phyloP scores from a whole-genome alignment of 139 green algal species.

The Picochlorum sp. region DNA sequence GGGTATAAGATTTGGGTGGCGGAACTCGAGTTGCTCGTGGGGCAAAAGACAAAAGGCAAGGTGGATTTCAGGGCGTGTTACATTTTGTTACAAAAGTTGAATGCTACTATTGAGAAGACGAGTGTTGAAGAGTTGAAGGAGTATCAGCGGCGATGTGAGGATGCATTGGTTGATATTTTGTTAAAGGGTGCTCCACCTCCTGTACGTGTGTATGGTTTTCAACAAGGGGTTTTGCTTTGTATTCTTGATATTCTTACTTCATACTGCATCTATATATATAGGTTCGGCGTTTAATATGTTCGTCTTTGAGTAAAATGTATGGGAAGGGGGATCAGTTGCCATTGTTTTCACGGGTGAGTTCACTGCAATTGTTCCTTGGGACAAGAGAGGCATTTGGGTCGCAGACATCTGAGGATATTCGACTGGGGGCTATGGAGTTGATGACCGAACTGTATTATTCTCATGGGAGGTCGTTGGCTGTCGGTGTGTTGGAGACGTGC shows the following conservation, averaged over 20 bases:
- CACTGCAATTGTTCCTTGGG: slow-evolving; percentile 53
- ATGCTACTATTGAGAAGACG: slow-evolving; percentile 44
- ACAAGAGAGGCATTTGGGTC: slow-evolving; percentile 36
- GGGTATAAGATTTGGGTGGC: slow-evolving; percentile 64
- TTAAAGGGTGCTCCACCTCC: slow-evolving; percentile 38
- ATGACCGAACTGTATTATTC: slow-evolving; percentile 41
- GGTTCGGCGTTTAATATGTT: slow-evolving; percentile 59
- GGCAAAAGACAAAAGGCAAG: slow-evolving; percentile 22
- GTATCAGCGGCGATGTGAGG: slow-evolving; percentile 65
- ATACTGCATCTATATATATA: slow-evolving; percentile 13
- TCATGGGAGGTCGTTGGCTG: slow-evolving; percentile 45
- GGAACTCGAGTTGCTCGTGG: slow-evolving; percentile 75
- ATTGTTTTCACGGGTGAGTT: slow-evolving; percentile 57
- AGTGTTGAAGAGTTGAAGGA: slow-evolving; percentile 39
- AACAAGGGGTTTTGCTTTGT: not conserved
- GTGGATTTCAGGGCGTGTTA: slow-evolving; percentile 40
- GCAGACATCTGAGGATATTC: slow-evolving; percentile 30
- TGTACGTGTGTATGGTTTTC: slow-evolving; percentile 14
- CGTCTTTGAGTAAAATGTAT: slow-evolving; percentile 57
- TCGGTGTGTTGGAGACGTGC: slow-evolving; percentile 36
- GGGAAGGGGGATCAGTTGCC: slow-evolving; percentile 51
- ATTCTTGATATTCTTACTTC: not conserved
- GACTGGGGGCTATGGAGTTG: slow-evolving; percentile 48
- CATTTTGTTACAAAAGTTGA: slow-evolving; percentile 71
- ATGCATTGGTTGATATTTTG: slow-evolving; percentile 51